These are phyloP conservation scores for Lactifluus rugatus DNA, from an alignment of 768 basidiomycete genomes.

Conservation along the genomic window DNA sequence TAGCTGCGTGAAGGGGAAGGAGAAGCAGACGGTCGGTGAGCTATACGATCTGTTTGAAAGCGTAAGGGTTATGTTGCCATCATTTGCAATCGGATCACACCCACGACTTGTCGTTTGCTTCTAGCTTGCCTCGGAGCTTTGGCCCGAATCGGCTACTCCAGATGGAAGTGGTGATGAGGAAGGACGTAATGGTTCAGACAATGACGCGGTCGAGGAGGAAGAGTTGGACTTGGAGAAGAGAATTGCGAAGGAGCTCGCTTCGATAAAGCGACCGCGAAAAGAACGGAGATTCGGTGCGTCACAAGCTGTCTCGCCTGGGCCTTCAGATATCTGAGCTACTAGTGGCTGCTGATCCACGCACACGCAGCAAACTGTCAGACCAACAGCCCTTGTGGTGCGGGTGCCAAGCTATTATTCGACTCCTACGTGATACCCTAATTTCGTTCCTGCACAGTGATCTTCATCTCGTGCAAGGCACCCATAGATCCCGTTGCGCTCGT, in stretches of 20 bases:
- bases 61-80: constrained; percentile 32
- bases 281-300: constrained; percentile 57
- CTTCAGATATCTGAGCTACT: neutral
- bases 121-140: constrained; percentile 62
- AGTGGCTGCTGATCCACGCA: neutral
- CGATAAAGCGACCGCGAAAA: constrained; percentile 55
- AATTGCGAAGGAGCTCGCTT: constrained; percentile 60
- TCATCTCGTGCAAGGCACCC: constrained; percentile 71
- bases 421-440: neutral
- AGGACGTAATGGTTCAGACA: constrained; percentile 23
- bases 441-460: constrained; percentile 42
- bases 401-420: neutral
- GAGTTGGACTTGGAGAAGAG: constrained; percentile 50
- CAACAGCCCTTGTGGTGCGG: constrained; percentile 67
- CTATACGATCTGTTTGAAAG: constrained; percentile 70
- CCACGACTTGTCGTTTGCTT: neutral
- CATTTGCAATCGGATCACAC: neutral
- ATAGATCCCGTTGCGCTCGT: constrained; percentile 69
- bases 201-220: constrained; percentile 29
- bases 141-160: constrained; percentile 37
- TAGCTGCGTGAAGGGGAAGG: constrained; percentile 77
- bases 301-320: neutral
- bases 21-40: constrained; percentile 68
- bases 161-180: constrained; percentile 2
- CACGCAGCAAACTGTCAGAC: constrained; percentile 62